These are phyloP conservation scores for Xylaria sp. DNA, from an alignment of 2,329 filamentous ascomycete species.

Conservation along the genomic window DNA sequence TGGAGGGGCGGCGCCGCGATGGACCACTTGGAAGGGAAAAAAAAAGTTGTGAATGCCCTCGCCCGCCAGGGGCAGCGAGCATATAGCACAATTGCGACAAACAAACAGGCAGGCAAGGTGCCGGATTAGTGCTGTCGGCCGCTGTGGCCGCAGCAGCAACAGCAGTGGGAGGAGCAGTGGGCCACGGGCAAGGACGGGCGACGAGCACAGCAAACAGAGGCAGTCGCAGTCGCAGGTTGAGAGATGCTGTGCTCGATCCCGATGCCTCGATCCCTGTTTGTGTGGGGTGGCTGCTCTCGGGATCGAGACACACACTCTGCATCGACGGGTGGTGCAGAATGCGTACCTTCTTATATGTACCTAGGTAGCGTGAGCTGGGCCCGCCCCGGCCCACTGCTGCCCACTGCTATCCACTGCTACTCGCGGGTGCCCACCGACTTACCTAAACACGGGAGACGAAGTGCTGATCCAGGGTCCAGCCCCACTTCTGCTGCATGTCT, in stretches of 20 bases:
- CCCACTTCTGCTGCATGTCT: slow-evolving; percentile 24
- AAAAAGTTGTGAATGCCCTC: slow-evolving; percentile 28
- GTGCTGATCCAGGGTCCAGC: slow-evolving; percentile 36
- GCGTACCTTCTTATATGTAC: slow-evolving; percentile 8
- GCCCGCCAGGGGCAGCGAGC: slow-evolving; percentile 1
- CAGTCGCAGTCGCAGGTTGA: background rate
- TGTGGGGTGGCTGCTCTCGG: slow-evolving; percentile 29
- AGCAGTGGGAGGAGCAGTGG: background rate
- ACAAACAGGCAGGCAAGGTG: too few species aligned
- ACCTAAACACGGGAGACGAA: background rate
- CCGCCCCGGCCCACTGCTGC: background rate
- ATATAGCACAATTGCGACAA: background rate
- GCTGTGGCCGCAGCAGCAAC: background rate
- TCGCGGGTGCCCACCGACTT: background rate
- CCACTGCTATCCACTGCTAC: background rate
- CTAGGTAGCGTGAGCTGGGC: background rate
- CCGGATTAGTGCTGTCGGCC: background rate
- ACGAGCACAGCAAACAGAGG: background rate
- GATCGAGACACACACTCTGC: slow-evolving; percentile 41
- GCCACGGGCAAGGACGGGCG: background rate
- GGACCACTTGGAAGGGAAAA: slow-evolving; percentile 1
- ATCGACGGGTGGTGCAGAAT: slow-evolving; percentile 26
- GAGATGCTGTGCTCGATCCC: slow-evolving; percentile 39
- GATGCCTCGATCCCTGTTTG: slow-evolving; percentile 37
- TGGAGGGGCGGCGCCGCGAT: background rate